phyloP scores from a whole-genome alignment of 768 basidiomycete genomes.

The Dentipellis fragilis region DNA sequence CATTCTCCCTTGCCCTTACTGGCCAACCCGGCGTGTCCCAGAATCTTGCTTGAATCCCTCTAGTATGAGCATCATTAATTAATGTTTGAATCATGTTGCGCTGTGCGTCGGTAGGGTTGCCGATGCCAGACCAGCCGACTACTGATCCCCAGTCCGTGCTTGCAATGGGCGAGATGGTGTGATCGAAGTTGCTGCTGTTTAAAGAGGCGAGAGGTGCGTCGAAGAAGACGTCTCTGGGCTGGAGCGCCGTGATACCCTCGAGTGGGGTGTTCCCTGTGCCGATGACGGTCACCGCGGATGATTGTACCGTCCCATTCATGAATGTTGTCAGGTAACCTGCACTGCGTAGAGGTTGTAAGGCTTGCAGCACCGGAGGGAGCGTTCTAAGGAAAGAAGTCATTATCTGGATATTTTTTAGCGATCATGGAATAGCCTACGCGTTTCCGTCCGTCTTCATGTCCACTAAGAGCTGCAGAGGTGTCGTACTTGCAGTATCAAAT shows the following conservation, averaged over 20 bases:
- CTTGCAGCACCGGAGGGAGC: constrained; percentile 32
- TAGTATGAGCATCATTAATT: constrained; percentile 32
- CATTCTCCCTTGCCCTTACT: constrained; percentile 28
- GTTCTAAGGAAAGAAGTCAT: constrained; percentile 21
- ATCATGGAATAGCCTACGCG: constrained; percentile 21
- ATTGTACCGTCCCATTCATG: constrained; percentile 27
- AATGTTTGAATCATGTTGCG: constrained; percentile 28
- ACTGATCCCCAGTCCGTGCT: constrained; percentile 36
- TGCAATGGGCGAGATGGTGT: constrained; percentile 36
- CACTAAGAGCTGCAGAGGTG: constrained; percentile 36
- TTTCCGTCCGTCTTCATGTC: constrained; percentile 43
- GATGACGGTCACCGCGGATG: constrained; percentile 31
- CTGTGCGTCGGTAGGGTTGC: constrained; percentile 29
- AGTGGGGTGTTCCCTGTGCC: constrained; percentile 46
- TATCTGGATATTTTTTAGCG: too few relatives aligned
- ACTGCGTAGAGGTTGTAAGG: constrained; percentile 34
- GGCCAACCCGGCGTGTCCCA: constrained; percentile 47
- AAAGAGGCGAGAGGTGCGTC: constrained; percentile 40
- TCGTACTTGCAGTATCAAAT: constrained; percentile 33
- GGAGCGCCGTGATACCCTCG: constrained; percentile 31
- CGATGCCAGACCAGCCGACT: constrained; percentile 24
- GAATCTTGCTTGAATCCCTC: constrained; percentile 38
- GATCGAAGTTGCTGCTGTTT: constrained; percentile 23
- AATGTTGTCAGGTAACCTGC: constrained; percentile 37
- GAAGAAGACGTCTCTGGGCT: constrained; percentile 41